A percentile compares a stretch with the other conserved stretches of the same genome.
Conservation (phyloP, 495 filamentous ascomycete species). For the Hypoxylon lienhwacheense region DNA sequence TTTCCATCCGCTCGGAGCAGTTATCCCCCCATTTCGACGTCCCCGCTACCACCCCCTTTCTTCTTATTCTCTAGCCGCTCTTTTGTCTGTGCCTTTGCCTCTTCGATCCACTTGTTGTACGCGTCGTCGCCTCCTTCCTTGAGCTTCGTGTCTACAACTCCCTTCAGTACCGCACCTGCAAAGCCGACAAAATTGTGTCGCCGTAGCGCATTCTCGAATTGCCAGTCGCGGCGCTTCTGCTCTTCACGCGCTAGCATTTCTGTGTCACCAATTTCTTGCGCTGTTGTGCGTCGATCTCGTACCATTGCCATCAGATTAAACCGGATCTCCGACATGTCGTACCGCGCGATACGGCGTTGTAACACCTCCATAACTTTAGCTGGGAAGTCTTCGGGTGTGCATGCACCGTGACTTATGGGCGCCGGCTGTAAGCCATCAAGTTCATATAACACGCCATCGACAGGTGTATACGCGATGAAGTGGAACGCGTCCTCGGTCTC, state of each 20-base stretch:
- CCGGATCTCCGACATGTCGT: conserved; percentile 83
- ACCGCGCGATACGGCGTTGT: conserved; percentile 78
- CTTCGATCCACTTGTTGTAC: conserved; percentile 79
- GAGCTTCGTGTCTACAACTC: conserved; percentile 72
- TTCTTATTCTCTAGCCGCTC: conserved; percentile 60
- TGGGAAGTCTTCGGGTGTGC: conserved; percentile 69
- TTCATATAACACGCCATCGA: conserved; percentile 83
- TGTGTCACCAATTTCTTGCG: conserved; percentile 78
- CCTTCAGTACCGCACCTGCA: conserved; percentile 86
- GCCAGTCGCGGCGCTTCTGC: conserved; percentile 81
- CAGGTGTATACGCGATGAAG: conserved; percentile 91
- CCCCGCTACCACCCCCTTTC: conserved; percentile 45
- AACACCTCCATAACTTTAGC: conserved; percentile 84
- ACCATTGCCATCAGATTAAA: conserved; percentile 97
- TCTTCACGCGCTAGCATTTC: conserved; percentile 80
- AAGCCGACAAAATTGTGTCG: conserved; percentile 97
- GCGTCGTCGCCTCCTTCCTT: conserved; percentile 59
- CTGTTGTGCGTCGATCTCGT: conserved; percentile 72
- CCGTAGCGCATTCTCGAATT: conserved; percentile 92
- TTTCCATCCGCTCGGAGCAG: neutral
- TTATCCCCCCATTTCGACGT: conserved; percentile 51
- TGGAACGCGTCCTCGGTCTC: conserved; percentile 85
- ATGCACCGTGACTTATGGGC: conserved; percentile 84
- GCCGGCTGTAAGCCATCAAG: conserved; percentile 91
- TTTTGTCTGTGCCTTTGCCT: conserved; percentile 70